Conservation (phyloP, 2,329 filamentous ascomycete species). For the Rutstroemia sp. region DNA sequence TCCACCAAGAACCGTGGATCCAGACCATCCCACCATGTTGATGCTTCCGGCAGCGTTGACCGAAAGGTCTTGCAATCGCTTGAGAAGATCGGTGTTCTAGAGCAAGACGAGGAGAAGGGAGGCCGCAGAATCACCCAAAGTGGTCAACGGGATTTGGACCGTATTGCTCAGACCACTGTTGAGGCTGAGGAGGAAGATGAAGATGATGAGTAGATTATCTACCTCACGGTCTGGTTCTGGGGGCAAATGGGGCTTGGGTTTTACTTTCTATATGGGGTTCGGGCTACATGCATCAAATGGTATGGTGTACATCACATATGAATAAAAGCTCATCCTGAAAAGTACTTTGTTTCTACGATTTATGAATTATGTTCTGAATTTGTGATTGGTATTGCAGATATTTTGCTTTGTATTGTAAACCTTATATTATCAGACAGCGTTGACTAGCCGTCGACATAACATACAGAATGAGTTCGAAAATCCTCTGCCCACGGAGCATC, state of each 20-base stretch:
- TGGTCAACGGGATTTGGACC: conserved; percentile 98
- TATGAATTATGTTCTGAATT: too few species aligned
- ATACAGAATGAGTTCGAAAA: too few species aligned
- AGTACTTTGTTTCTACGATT: conserved; percentile 3
- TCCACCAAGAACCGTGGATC: conserved; percentile 94
- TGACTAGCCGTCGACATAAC: too few species aligned
- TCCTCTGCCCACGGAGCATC: too few species aligned
- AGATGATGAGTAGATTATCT: conserved; percentile 53
- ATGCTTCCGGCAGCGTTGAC: conserved; percentile 92
- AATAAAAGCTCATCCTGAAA: conserved; percentile 8
- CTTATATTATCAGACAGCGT: too few species aligned
- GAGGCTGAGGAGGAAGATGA: conserved; percentile 62
- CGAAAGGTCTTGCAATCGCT: conserved; percentile 95
- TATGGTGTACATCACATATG: not conserved
- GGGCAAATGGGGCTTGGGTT: conserved; percentile 12
- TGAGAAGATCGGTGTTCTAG: conserved; percentile 98
- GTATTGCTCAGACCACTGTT: conserved; percentile 74
- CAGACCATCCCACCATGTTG: conserved; percentile 87
- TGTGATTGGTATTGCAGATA: too few species aligned
- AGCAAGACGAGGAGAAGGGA: conserved; percentile 97
- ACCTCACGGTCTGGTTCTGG: conserved; percentile 5
- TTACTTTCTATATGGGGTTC: conserved; percentile 17
- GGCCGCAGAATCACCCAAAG: conserved; percentile 96
- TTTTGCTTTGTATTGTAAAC: too few species aligned
- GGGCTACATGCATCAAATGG: conserved; percentile 19